Percentiles rank a stretch among this genome's conserved stretches.
Conservation (phyloP, 177 flowering plant species). For the Telopea speciosissima region DNA sequence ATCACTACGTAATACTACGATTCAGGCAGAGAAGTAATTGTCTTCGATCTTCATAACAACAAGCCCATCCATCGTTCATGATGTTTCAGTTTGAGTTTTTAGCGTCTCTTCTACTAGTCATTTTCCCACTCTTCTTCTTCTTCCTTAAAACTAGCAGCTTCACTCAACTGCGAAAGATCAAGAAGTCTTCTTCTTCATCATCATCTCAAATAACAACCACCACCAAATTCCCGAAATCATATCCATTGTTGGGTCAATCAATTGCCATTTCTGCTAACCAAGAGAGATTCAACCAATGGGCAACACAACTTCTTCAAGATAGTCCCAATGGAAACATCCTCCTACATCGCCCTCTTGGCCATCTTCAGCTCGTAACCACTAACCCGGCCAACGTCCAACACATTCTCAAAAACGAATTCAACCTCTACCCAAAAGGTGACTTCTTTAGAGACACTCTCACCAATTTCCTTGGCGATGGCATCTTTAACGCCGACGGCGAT, state of each 20-base stretch:
- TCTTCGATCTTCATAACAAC: too few species aligned
- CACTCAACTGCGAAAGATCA: not conserved
- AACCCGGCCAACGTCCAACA: conserved; percentile 3
- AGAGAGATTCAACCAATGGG: not conserved
- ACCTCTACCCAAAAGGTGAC: conserved; percentile 3
- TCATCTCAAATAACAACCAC: too few species aligned
- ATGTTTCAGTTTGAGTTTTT: too few species aligned
- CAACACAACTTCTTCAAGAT: not conserved
- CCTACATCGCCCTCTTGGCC: not conserved
- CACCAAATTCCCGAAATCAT: not conserved
- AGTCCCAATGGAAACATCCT: not conserved
- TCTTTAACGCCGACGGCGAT: not conserved
- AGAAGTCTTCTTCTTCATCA: not conserved
- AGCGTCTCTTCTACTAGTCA: not conserved
- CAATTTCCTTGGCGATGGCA: conserved; percentile 2
- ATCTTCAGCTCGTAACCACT: not conserved
- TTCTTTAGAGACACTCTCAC: not conserved
- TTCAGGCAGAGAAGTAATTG: too few species aligned
- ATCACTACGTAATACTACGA: too few species aligned
- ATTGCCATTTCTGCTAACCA: conserved; percentile 1
- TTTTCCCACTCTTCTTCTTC: not conserved
- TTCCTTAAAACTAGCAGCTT: too few species aligned
- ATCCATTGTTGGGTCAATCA: conserved; percentile 1
- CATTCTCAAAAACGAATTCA: not conserved
- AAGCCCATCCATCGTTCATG: too few species aligned